Evolutionary conservation across 257 asterid species (phyloP), one percentile per base, ranked within the genome.

Genomic region (Solanum piurae): DNA sequence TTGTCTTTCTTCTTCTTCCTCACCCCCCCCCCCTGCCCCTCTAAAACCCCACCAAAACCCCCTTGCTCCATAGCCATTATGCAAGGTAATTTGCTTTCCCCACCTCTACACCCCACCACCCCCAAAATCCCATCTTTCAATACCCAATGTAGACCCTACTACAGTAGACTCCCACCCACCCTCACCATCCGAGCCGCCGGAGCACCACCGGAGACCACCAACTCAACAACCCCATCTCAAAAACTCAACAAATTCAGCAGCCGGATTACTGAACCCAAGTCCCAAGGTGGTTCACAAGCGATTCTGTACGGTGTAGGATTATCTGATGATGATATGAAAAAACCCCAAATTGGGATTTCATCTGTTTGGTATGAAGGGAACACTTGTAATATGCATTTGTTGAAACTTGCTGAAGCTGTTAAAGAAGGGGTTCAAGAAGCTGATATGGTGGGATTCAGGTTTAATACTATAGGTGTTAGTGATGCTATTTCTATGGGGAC

Each of bases 401-500:
- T 95, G 92, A 89, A 95, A 84, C 96, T 97, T 2, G 93, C 98
- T 14, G 98, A 97, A 88, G 98, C 97, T 12, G 99, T 94, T 9
- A 97, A 94, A 89, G 98, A 94, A 76, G 99, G 99, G 13, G 99
- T 97, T 62, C 5, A 33, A n/a, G 95, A 89, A 64, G 96, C 98
- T 33, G 98, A 96, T 10, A 95, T 97, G 99, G 98, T 97, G 86
- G 99, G 99, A 83, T 97, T 97, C 83, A 89, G 98, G 93, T 97
- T 97, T 74, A 95, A 97, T 60, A 97, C 99, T 0, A 91, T 97
- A 60, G 99, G 99, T 38, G 99, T 97, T 38, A 95, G 98, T 86
- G 99, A 97, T 89, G 99, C 99, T 71, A 97, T 97, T 86, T 95
- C 98, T 3, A 97, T 97, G 99, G 99, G 99, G 90, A 97, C 99